phyloP scores from a whole-genome alignment of 169 alveolate species.

The Cryptosporidium bovis region DNA sequence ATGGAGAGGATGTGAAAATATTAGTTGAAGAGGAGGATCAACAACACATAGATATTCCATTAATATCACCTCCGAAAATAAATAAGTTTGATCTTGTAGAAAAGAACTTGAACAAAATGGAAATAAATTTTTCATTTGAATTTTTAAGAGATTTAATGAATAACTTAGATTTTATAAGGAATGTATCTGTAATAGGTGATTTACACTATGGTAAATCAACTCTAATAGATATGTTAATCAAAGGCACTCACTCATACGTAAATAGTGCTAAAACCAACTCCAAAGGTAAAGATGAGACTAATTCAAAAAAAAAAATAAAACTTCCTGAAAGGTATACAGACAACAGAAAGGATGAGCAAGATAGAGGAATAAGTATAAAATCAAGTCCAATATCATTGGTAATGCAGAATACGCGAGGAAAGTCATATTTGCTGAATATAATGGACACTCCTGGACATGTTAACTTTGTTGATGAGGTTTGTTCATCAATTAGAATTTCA shows the following conservation, averaged over 20 bases:
- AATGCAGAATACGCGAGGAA: constrained; percentile 89
- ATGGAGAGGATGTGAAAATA: constrained; percentile 91
- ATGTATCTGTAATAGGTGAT: constrained; percentile 96
- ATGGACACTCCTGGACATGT: constrained; percentile 98
- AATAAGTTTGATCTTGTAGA: constrained; percentile 89
- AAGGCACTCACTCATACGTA: constrained; percentile 90
- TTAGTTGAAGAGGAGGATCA: constrained; percentile 97
- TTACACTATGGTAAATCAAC: constrained; percentile 98
- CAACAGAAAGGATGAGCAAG: constrained; percentile 96
- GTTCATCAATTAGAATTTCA: constrained; percentile 92
- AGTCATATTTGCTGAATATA: constrained; percentile 88
- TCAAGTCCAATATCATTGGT: constrained; percentile 96
- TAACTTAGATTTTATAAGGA: constrained; percentile 93
- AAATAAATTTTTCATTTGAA: constrained; percentile 92
- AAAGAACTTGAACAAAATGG: constrained; percentile 84
- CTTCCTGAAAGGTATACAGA: constrained; percentile 91
- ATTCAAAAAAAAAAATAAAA: constrained; percentile 75
- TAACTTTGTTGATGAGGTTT: constrained; percentile 96
- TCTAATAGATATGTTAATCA: constrained; percentile 94
- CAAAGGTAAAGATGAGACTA: too few species aligned
- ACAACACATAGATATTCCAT: constrained; percentile 97
- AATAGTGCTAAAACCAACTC: constrained; percentile 13
- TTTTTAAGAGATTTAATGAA: constrained; percentile 92
- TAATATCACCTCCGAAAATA: constrained; percentile 93
- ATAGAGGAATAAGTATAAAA: constrained; percentile 95